phyloP scores from a whole-genome alignment of 140 eudicot species.

The Stevia rebaudiana region DNA sequence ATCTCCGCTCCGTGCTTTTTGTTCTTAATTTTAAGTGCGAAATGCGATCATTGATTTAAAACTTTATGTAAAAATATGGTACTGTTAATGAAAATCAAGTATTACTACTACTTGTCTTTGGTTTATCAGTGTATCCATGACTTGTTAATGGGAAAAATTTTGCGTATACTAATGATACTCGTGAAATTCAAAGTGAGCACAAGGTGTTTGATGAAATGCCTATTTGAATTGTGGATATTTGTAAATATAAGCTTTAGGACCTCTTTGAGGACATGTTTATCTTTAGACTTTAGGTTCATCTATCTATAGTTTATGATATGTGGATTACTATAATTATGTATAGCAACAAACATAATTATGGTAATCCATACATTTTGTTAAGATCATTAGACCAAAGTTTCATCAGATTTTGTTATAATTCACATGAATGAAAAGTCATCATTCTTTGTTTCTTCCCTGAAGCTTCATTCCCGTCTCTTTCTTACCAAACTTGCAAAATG shows the following conservation, averaged over 20 bases:
- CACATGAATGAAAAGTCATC: background rate
- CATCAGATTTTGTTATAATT: background rate
- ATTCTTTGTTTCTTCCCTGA: background rate
- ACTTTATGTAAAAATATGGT: too few species aligned
- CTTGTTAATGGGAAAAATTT: background rate
- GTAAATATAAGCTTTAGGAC: background rate
- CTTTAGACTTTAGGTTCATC: too few species aligned
- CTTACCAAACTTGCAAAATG: background rate
- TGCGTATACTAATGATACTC: background rate
- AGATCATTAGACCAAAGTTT: background rate
- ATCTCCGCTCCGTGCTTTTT: background rate
- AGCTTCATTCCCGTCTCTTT: background rate
- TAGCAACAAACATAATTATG: background rate
- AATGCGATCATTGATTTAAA: too few species aligned
- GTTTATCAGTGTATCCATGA: too few species aligned
- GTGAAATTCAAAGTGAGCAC: conserved; percentile 7
- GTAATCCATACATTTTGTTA: background rate
- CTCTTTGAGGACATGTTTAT: conserved; percentile 6
- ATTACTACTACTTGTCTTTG: too few species aligned
- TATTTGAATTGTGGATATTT: background rate
- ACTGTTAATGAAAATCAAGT: too few species aligned
- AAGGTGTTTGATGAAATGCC: conserved; percentile 27
- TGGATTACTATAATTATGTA: too few species aligned
- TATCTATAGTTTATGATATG: too few species aligned
- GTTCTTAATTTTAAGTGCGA: background rate